Conservation (phyloP, 225 moss, liverwort and hornwort species). For the Anthoceros angustus region DNA sequence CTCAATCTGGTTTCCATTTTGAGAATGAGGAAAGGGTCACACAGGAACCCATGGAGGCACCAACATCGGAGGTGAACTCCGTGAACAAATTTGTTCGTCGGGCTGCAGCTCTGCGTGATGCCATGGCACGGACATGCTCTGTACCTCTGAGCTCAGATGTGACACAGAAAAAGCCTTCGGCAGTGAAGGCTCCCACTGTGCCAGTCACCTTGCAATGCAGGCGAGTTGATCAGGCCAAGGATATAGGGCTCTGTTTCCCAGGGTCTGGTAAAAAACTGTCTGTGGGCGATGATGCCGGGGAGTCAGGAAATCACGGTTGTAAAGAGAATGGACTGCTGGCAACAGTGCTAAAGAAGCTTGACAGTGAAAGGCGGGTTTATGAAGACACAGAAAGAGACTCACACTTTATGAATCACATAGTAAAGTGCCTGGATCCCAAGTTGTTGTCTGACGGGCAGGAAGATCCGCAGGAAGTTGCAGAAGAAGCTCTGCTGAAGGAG, state of each 20-base stretch:
- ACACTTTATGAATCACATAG: background rate
- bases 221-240: too few species aligned
- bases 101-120: slow-evolving; percentile 23
- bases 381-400: background rate
- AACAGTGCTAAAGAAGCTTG: background rate
- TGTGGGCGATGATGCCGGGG: background rate
- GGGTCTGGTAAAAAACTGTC: too few species aligned
- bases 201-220: slow-evolving; percentile 8
- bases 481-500: slow-evolving; percentile 22
- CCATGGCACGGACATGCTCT: slow-evolving; percentile 13
- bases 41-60: background rate
- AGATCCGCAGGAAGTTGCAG: slow-evolving; percentile 22
- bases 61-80: slow-evolving; percentile 11
- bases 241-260: too few species aligned
- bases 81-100: slow-evolving; percentile 20
- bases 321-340: background rate
- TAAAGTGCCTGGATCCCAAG: background rate
- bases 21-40: background rate
- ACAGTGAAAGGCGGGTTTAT: background rate
- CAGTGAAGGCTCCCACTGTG: slow-evolving; percentile 8
- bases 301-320: background rate
- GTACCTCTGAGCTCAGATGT: slow-evolving; percentile 8
- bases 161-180: background rate
- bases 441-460: slow-evolving; percentile 9
- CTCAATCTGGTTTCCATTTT: background rate